These are phyloP conservation scores for Boechera divaricarpa DNA, from an alignment of 345 rosid species.

Conservation along the genomic window DNA sequence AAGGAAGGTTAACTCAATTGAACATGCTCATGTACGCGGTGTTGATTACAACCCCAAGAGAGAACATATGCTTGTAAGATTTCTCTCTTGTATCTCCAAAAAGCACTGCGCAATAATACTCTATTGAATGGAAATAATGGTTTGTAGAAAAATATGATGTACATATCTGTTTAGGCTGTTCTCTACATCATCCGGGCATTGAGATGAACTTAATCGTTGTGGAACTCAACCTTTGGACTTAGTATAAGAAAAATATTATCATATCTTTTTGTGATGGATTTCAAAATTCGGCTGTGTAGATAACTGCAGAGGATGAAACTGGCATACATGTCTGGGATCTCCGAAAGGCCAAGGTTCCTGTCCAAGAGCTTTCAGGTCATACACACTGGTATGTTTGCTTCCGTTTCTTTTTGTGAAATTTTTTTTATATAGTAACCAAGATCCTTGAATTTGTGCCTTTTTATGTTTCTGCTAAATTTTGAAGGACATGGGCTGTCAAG, in stretches of 20 bases:
- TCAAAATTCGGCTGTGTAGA: conserved; percentile 42
- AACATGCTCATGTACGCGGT: conserved; percentile 63
- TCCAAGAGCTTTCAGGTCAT: conserved; percentile 83
- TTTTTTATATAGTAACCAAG: conserved; percentile 6
- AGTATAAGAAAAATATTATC: not conserved
- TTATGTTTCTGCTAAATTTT: conserved; percentile 28
- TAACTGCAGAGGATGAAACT: conserved; percentile 82
- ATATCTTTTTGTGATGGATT: conserved; percentile 20
- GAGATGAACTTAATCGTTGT: not conserved
- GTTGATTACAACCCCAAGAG: conserved; percentile 69
- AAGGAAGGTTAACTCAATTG: conserved; percentile 81
- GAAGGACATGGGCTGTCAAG: conserved; percentile 91
- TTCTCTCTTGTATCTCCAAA: not conserved
- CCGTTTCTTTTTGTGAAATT: conserved; percentile 24
- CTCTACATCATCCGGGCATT: not conserved
- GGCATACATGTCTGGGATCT: conserved; percentile 83
- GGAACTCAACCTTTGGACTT: conserved; percentile 8
- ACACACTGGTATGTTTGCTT: conserved; percentile 67
- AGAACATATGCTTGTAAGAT: conserved; percentile 74
- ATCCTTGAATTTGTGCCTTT: conserved; percentile 12
- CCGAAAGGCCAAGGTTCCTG: conserved; percentile 66
- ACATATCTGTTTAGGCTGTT: conserved; percentile 1
- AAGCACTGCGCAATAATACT: not conserved
- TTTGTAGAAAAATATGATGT: not conserved
- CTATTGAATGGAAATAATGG: not conserved